Conservation (phyloP, 2,329 filamentous ascomycete genomes). For the Microdochium bolleyi region DNA sequence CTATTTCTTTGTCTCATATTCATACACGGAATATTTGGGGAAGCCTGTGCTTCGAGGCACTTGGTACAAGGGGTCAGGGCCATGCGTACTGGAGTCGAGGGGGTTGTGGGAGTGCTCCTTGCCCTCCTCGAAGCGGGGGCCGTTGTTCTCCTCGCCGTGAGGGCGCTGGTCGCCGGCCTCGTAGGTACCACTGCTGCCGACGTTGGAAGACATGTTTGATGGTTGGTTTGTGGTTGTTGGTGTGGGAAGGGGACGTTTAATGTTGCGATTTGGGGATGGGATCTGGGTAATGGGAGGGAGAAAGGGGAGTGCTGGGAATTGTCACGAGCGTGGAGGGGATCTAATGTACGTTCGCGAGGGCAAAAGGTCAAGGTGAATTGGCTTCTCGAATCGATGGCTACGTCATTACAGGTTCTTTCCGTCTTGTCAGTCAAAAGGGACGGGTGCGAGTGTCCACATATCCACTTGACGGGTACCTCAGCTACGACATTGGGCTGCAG, state of each 20-base stretch:
- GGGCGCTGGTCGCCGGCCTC: conserved; percentile 70
- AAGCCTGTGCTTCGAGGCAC: not conserved
- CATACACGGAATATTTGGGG: no score
- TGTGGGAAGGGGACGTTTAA: not conserved
- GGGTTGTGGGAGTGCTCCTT: conserved; percentile 59
- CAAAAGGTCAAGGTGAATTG: no score
- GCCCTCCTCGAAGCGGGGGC: conserved; percentile 64
- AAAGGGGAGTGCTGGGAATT: not conserved
- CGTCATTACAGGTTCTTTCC: no score
- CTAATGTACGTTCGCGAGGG: no score
- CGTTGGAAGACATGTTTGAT: conserved; percentile 44
- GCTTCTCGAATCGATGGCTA: no score
- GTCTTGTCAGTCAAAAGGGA: no score
- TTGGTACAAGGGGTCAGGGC: not conserved
- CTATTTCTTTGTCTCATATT: no score
- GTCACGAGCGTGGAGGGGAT: no score
- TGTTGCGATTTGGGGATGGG: not conserved
- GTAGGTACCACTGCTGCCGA: conserved; percentile 60
- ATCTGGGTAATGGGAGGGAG: not conserved
- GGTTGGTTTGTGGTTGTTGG: conserved; percentile 3
- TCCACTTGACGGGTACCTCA: no score
- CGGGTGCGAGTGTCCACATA: no score
- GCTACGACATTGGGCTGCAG: no score
- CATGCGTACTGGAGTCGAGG: conserved; percentile 57
- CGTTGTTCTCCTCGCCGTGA: conserved; percentile 38